Base-by-base conservation (phyloP, 2,329 filamentous ascomycete species). In the Thielaviopsis euricoi region DNA sequence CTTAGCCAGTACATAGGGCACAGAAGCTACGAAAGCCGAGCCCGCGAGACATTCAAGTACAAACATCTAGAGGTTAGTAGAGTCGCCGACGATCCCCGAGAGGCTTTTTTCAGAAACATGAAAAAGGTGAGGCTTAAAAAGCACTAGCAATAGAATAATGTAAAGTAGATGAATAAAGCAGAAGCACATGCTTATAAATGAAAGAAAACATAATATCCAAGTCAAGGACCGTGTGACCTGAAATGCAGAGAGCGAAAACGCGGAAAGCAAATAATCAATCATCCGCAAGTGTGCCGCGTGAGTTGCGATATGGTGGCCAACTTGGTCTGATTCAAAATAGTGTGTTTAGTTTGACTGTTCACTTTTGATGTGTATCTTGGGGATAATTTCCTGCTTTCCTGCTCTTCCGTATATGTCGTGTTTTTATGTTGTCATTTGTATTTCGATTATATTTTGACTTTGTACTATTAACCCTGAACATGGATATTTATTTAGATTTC, bases 41-140 rank as follows among this genome's bases (percentile, higher is more conserved):
- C 33, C 52, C 50, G 50, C 56, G 50, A 57, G 56, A 57, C 56
- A 57, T 52, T 6, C 49, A 26, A 6, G 55, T 22, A 2, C 3
- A n/a, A 10, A 10, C 17, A 21, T 48, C n/a, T 2, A 48, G 43
- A 21, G 13, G 17, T 48, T 48, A 6, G 12, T 6, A 48, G 4
- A 10, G 21, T 48, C 19, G n/a, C 43, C 43, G 43, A 48, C 43
- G 43, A 48, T 2, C 43, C n/a, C n/a, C 43, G 43, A 21, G 43
- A 21, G 43, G 13, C n/a, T 48, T n/a, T n/a, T n/a, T n/a, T n/a
- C 43, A 48, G 21, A 15, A 43, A 43, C 6, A 15, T 3, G 10
- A 46, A 46, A 7, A n/a, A 46, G n/a, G n/a, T 46, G 40, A 46
- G 40, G 9, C 40, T 6, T 46, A 17, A 19, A n/a, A 46, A 46